These are phyloP conservation scores for Backusella circina DNA, from an alignment of 192 early-diverging fungal genomes.

Conservation along the genomic window DNA sequence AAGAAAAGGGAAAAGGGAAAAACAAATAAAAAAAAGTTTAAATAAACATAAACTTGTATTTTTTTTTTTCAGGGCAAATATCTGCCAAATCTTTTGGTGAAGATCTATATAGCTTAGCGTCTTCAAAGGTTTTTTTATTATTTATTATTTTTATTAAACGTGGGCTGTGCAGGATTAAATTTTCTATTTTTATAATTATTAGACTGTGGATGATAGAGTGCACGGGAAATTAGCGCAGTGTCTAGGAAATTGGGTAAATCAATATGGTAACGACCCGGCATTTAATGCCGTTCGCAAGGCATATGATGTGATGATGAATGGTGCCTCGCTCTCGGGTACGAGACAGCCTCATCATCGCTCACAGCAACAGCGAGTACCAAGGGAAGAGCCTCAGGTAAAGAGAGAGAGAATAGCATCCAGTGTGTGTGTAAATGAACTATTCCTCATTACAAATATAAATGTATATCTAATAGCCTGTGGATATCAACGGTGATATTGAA, in stretches of 20 bases:
- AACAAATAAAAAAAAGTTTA: neutral
- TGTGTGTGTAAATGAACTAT: too few species aligned
- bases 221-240: constrained; percentile 24
- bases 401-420: too few species aligned
- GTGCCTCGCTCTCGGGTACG: neutral
- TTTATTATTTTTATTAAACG: neutral
- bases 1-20: neutral
- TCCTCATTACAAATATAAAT: too few species aligned
- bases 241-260: constrained; percentile 25
- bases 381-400: neutral
- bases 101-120: constrained; percentile 26
- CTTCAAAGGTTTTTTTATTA: constrained; percentile 10
- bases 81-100: constrained; percentile 34
- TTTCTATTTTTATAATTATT: constrained; percentile 3
- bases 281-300: constrained; percentile 16
- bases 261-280: constrained; percentile 17
- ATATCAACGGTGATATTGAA: constrained; percentile 46
- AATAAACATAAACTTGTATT: neutral
- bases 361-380: neutral
- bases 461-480: constrained; percentile 9
- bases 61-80: constrained; percentile 13
- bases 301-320: constrained; percentile 21
- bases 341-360: neutral
- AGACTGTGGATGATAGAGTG: constrained; percentile 22
- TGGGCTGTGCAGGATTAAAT: neutral